Percentiles rank a stretch among this genome's conserved stretches.
Conservation (phyloP, 495 filamentous ascomycete species). For the Tirmania nivea region DNA sequence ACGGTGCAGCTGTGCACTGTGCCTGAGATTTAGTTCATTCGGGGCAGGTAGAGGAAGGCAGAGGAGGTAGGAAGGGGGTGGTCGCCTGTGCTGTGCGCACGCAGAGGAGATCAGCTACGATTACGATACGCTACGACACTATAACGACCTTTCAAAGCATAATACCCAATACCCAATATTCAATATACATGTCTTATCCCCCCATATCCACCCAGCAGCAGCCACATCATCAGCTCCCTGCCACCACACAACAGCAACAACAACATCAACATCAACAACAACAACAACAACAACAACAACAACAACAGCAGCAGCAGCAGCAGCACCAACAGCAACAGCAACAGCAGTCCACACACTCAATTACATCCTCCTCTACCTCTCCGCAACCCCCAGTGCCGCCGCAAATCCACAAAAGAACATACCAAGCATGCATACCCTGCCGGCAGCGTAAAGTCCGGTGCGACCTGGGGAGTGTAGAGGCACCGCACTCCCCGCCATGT, state of each 20-base stretch:
- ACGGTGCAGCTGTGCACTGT: too few relatives aligned
- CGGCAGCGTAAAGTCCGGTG: constrained; percentile 81
- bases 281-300: background rate
- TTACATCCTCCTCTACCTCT: constrained; percentile 8
- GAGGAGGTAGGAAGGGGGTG: too few relatives aligned
- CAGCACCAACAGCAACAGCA: constrained; percentile 15
- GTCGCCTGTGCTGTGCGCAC: too few relatives aligned
- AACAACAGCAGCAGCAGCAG: constrained; percentile 2
- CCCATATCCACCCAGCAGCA: background rate
- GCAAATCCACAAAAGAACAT: constrained; percentile 22
- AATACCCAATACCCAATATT: too few relatives aligned
- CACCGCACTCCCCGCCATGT: constrained; percentile 82
- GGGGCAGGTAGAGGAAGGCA: too few relatives aligned
- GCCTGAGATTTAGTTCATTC: too few relatives aligned
- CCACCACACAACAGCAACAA: background rate
- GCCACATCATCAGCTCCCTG: background rate
- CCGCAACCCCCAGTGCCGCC: background rate
- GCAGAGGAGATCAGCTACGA: too few relatives aligned
- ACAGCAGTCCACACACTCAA: constrained; percentile 8
- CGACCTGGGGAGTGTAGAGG: constrained; percentile 83
- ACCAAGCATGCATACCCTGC: constrained; percentile 70
- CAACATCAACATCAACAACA: background rate
- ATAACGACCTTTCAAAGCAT: too few relatives aligned
- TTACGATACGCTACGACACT: too few relatives aligned
- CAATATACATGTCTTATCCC: too few relatives aligned